Evolutionary conservation across 306 rosid species (phyloP).

Genomic region (Citrullus colocynthis): DNA sequence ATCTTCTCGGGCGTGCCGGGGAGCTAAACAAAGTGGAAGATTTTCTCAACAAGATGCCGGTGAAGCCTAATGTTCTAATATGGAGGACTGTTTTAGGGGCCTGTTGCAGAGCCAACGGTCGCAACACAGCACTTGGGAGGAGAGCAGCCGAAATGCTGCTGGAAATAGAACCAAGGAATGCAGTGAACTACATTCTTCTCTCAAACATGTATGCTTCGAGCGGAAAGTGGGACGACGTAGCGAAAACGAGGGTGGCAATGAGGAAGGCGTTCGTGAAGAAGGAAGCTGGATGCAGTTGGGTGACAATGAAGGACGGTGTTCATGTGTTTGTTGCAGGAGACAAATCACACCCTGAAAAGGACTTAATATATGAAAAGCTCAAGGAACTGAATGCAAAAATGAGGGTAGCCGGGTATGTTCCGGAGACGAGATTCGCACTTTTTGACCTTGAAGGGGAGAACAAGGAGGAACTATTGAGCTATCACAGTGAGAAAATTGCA

Average conservation of each 20-base stretch:
- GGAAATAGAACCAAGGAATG: slow-evolving; percentile 71
- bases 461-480: slow-evolving; percentile 72
- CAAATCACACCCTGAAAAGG: slow-evolving; percentile 67
- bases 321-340: slow-evolving; percentile 92
- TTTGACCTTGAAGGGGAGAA: slow-evolving; percentile 78
- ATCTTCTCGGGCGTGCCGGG: slow-evolving; percentile 81
- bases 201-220: slow-evolving; percentile 84
- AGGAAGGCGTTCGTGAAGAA: slow-evolving; percentile 70
- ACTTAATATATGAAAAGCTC: slow-evolving; percentile 46
- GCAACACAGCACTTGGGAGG: slow-evolving; percentile 54
- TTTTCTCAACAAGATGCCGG: slow-evolving; percentile 60
- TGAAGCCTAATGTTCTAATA: slow-evolving; percentile 61
- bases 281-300: slow-evolving; percentile 96
- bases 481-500: slow-evolving; percentile 87
- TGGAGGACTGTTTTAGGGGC: slow-evolving; percentile 95
- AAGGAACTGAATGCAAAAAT: slow-evolving; percentile 58
- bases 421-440: slow-evolving; percentile 59
- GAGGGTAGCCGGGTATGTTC: slow-evolving; percentile 64
- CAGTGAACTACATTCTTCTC: slow-evolving; percentile 77
- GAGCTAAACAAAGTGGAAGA: slow-evolving; percentile 52
- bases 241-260: slow-evolving; percentile 67
- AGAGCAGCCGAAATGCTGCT: slow-evolving; percentile 70
- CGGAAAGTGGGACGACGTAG: slow-evolving; percentile 68
- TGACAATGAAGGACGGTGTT: slow-evolving; percentile 81
- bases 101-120: slow-evolving; percentile 51